Evolutionary conservation across 192 early-diverging fungal species (phyloP), one percentile per base, ranked within the genome.

Genomic region (Gonapodya prolifera): DNA sequence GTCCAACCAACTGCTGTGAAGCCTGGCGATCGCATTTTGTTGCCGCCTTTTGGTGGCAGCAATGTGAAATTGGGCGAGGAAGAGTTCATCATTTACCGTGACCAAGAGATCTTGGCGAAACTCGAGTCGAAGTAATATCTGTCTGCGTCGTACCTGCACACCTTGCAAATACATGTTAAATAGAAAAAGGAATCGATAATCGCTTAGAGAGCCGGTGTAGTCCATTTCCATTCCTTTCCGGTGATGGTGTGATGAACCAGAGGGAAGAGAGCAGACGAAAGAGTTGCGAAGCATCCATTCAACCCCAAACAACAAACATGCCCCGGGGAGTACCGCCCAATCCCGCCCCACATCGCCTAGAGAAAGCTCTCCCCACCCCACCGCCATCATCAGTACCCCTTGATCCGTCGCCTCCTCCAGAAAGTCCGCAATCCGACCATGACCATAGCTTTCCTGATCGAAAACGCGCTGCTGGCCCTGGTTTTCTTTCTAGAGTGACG

Each of bases 11-110:
- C 93, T 13, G 87, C 92, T 77, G 87, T 98, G 79, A 87, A 92
- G 78, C 91, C 87, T 79, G 98, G 98, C 78, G 97, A 99, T 84
- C 92, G 91, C 79, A 94, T 99, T 30, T 87, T 99, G 34, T 91
- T 99, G 35, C 98, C 98, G 69, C 87, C 93, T 33, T 99, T 92
- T 81, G 97, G 98, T 80, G 98, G 98, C 75, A 91, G 84, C 87
- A 82, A 89, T 77, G 92, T 99, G 87, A 99, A 99, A 90, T 80
- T 99, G 33, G 86, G 89, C 69, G 87, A 91, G 77, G 91, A 96
- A 83, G 98, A 99, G 84, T 94, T 88, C 82, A 86, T 94, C 75
- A 87, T 99, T 75, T 97, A 89, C 91, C 94, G 91, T 75, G 97
- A 97, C 79, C 88, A 87, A 80, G 97, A 99, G 85, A 90, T 99